These are phyloP conservation scores for Tolypocladium amazonense DNA, from an alignment of 2,329 filamentous ascomycete species.

Conservation along the genomic window DNA sequence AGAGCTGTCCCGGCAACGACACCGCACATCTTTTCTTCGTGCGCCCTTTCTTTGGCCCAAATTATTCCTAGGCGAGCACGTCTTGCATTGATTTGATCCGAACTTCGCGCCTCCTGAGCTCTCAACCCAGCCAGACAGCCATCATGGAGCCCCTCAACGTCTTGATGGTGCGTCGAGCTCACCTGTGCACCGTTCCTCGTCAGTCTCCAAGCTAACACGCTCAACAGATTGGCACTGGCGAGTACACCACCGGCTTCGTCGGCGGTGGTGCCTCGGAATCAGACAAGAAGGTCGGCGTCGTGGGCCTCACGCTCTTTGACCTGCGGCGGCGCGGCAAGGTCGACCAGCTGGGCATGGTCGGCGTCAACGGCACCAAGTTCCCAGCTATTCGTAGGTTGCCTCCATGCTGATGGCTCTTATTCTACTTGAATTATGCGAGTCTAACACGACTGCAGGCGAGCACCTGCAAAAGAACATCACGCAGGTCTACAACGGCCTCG, in stretches of 20 bases:
- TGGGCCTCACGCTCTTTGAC: constrained; percentile 83
- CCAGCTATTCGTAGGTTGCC: constrained; percentile 70
- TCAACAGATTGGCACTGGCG: constrained; percentile 79
- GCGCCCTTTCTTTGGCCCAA: neutral
- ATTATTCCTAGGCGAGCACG: neutral
- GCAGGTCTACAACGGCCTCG: constrained; percentile 77
- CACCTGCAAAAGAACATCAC: constrained; percentile 84
- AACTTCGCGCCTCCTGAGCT: neutral
- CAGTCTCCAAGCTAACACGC: constrained; percentile 2
- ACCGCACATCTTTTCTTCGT: neutral
- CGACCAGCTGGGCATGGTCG: constrained; percentile 76
- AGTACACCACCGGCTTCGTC: constrained; percentile 95
- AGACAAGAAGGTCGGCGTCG: constrained; percentile 94
- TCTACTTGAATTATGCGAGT: too few relatives aligned
- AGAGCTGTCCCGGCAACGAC: neutral
- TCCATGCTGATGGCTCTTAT: too few relatives aligned
- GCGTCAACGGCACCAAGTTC: constrained; percentile 80
- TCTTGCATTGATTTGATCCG: neutral
- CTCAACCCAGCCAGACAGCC: neutral
- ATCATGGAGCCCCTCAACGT: constrained; percentile 53
- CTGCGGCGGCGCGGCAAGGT: constrained; percentile 83
- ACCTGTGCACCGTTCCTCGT: neutral
- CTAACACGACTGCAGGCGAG: constrained; percentile 42
- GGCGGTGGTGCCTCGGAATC: constrained; percentile 72
- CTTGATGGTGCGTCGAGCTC: constrained; percentile 48